Evolutionary conservation across 75 land plant genomes (phyloP).

Genomic region (Adiantum capillusveneris): DNA sequence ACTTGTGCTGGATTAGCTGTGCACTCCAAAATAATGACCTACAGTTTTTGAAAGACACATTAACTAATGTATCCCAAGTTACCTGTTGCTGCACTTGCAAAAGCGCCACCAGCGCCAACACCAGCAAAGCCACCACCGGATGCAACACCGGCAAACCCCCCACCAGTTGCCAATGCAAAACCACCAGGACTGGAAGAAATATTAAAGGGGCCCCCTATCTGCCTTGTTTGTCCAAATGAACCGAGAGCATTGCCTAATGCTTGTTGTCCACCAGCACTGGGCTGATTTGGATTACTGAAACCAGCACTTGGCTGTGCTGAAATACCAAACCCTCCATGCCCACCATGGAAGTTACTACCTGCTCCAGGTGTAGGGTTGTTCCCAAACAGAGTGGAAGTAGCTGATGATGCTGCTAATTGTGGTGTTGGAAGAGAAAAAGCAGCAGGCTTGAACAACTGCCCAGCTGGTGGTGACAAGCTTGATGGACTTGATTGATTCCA

Average conservation of each 20-base stretch:
- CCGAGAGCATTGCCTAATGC: constrained; percentile 91
- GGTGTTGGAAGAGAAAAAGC: constrained; percentile 60
- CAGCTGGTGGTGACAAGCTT: constrained; percentile 33
- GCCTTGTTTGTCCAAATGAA: constrained; percentile 94
- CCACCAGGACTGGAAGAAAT: constrained; percentile 16
- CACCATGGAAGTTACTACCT: constrained; percentile 17
- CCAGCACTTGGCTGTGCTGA: constrained; percentile 1
- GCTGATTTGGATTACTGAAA: constrained; percentile 8
- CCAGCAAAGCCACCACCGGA: constrained; percentile 44
- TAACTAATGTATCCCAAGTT: constrained; percentile 9
- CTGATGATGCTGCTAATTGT: constrained; percentile 31
- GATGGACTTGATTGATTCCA: constrained; percentile 25
- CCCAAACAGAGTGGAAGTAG: constrained; percentile 1
- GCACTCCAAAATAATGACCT: background rate
- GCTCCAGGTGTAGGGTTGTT: constrained; percentile 28
- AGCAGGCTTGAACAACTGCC: constrained; percentile 79
- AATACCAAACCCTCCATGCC: constrained; percentile 15
- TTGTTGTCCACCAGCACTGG: constrained; percentile 60
- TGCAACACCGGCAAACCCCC: constrained; percentile 29
- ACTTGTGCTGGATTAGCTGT: background rate
- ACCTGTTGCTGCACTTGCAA: constrained; percentile 18
- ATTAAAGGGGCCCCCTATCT: constrained; percentile 47
- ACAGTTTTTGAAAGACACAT: background rate
- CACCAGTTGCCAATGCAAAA: constrained; percentile 21
- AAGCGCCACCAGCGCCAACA: constrained; percentile 31